These are phyloP conservation scores for Alternaria triticina DNA, from an alignment of 2,329 filamentous ascomycete genomes.

Conservation along the genomic window DNA sequence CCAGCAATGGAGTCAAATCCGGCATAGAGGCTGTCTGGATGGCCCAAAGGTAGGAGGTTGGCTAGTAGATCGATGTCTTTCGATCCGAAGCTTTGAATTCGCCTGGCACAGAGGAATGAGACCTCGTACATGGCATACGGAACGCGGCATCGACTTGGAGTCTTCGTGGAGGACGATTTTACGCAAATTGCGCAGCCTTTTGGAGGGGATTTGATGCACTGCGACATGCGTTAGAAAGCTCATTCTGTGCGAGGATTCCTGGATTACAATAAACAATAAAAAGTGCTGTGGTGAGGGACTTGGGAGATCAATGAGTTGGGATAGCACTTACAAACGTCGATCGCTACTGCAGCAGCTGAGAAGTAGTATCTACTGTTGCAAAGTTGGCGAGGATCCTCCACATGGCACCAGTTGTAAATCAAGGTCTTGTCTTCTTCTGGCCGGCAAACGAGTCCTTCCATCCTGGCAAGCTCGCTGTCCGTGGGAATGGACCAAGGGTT, in stretches of 20 bases:
- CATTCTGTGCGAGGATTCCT: too few species aligned
- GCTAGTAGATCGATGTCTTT: not conserved
- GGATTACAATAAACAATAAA: too few species aligned
- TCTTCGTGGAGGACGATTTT: not conserved
- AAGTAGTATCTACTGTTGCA: not conserved
- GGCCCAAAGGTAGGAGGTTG: not conserved
- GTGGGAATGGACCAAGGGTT: not conserved
- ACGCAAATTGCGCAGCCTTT: not conserved
- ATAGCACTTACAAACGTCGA: not conserved
- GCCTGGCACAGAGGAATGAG: not conserved
- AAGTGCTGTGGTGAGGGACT: too few species aligned
- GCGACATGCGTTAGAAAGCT: too few species aligned
- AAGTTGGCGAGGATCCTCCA: not conserved
- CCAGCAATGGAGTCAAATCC: too few species aligned
- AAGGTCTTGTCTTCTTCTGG: not conserved
- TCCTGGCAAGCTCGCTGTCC: not conserved
- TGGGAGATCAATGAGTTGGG: too few species aligned
- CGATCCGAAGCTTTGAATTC: not conserved
- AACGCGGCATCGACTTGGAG: not conserved
- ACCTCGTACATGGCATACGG: not conserved
- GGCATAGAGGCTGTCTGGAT: too few species aligned
- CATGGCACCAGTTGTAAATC: not conserved
- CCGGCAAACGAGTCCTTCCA: not conserved
- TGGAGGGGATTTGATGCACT: too few species aligned
- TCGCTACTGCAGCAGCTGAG: not conserved